phyloP scores from a whole-genome alignment of 306 rosid species.

The Prunus salicina region DNA sequence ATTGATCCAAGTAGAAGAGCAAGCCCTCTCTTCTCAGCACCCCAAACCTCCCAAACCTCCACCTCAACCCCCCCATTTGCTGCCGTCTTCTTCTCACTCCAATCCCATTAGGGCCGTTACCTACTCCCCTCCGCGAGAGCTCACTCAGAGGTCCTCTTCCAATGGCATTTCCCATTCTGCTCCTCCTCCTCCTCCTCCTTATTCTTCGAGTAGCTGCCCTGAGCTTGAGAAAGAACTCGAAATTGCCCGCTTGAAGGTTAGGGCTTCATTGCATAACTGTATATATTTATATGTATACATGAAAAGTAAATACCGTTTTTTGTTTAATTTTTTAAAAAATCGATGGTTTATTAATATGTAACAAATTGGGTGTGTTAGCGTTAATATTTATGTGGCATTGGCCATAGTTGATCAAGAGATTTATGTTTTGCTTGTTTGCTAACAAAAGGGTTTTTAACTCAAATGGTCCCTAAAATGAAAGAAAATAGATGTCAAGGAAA shows the following conservation, averaged over 20 bases:
- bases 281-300: too few species aligned
- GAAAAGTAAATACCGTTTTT: too few species aligned
- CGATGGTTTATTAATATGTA: too few species aligned
- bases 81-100: neutral
- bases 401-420: neutral
- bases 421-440: neutral
- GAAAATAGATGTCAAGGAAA: neutral
- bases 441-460: neutral
- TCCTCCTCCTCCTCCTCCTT: slow-evolving; percentile 11
- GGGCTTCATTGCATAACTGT: neutral
- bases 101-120: neutral
- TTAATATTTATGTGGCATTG: neutral
- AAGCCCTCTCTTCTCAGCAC: slow-evolving; percentile 31
- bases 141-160: slow-evolving; percentile 49
- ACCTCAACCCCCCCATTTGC: neutral
- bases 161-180: neutral
- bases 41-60: slow-evolving; percentile 1
- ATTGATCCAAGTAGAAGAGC: slow-evolving; percentile 47
- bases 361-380: neutral
- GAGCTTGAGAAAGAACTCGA: slow-evolving; percentile 38
- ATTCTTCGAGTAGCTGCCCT: neutral
- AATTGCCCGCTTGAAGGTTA: slow-evolving; percentile 62
- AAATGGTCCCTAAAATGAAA: neutral
- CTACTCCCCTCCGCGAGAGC: slow-evolving; percentile 83
- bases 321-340: too few species aligned